These are phyloP conservation scores for Rhizoctonia solani DNA, from an alignment of 1,284 basidiomycete species.

Conservation along the genomic window DNA sequence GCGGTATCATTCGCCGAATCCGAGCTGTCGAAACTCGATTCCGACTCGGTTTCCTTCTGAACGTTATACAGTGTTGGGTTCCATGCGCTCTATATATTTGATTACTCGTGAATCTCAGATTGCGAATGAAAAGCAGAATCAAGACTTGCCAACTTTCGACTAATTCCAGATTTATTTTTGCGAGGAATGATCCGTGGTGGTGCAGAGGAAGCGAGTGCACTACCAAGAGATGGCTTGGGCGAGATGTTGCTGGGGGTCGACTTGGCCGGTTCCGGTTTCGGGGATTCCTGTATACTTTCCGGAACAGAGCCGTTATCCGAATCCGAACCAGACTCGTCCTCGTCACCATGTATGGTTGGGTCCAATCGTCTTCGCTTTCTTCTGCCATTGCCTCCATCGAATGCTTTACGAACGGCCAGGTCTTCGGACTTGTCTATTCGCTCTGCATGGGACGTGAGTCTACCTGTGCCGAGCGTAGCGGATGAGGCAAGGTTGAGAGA, in stretches of 20 bases:
- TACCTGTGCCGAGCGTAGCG: slow-evolving; percentile 76
- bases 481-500: slow-evolving; percentile 69
- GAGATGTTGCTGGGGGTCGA: too few relatives aligned
- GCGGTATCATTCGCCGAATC: slow-evolving; percentile 63
- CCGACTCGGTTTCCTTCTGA: slow-evolving; percentile 48
- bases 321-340: too few relatives aligned
- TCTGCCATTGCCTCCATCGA: slow-evolving; percentile 49
- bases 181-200: slow-evolving; percentile 10
- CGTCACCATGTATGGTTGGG: slow-evolving; percentile 40
- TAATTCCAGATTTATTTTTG: slow-evolving; percentile 14
- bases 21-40: slow-evolving; percentile 71
- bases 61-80: slow-evolving; percentile 25
- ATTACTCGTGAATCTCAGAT: not conserved
- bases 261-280: too few relatives aligned
- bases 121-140: not conserved
- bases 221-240: slow-evolving; percentile 11
- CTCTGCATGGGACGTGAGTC: slow-evolving; percentile 60
- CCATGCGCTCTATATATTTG: slow-evolving; percentile 18
- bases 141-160: slow-evolving; percentile 2
- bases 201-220: not conserved
- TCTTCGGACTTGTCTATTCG: slow-evolving; percentile 64
- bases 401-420: slow-evolving; percentile 56
- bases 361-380: slow-evolving; percentile 33
- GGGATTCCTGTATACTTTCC: too few relatives aligned
- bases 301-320: too few relatives aligned